phyloP scores from a whole-genome alignment of 2,329 filamentous ascomycete genomes.

The Chaetomium olivaceum region DNA sequence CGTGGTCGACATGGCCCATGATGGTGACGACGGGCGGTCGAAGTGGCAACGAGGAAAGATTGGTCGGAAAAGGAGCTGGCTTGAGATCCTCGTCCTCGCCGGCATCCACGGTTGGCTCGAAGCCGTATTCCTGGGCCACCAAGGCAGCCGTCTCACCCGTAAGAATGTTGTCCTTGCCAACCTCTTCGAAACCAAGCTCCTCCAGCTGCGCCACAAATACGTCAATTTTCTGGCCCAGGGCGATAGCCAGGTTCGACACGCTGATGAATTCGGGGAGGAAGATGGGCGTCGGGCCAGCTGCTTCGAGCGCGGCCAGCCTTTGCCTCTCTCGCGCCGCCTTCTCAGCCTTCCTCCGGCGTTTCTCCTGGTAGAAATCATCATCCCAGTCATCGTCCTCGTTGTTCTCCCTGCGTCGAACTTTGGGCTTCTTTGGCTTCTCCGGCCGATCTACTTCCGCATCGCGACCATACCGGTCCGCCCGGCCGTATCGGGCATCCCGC shows the following conservation, averaged over 20 bases:
- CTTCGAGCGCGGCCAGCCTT: slow-evolving; percentile 42
- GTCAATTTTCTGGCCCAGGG: slow-evolving; percentile 69
- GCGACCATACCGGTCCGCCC: slow-evolving; percentile 3
- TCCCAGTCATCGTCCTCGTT: slow-evolving; percentile 46
- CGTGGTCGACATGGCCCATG: slow-evolving; percentile 98
- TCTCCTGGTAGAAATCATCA: slow-evolving; percentile 42
- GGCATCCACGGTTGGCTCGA: slow-evolving; percentile 75
- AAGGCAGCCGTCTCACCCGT: slow-evolving; percentile 88
- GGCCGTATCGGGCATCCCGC: background rate
- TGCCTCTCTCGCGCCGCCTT: slow-evolving; percentile 41
- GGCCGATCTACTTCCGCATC: background rate
- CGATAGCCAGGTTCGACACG: slow-evolving; percentile 75
- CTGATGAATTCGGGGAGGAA: slow-evolving; percentile 89
- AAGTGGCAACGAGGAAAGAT: slow-evolving; percentile 65
- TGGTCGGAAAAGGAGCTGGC: slow-evolving; percentile 67
- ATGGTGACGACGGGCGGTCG: slow-evolving; percentile 96
- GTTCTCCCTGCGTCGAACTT: slow-evolving; percentile 16
- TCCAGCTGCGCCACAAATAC: slow-evolving; percentile 74
- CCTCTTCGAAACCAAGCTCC: slow-evolving; percentile 86
- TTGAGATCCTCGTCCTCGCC: slow-evolving; percentile 69
- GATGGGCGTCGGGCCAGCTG: slow-evolving; percentile 57
- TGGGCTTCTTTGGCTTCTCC: slow-evolving; percentile 25
- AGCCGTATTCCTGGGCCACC: slow-evolving; percentile 90
- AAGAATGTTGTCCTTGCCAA: slow-evolving; percentile 79
- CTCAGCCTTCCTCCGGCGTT: slow-evolving; percentile 46